Evolutionary conservation across 352 stramenopile genomes (phyloP).

Genomic region (Phytophthora pisi): DNA sequence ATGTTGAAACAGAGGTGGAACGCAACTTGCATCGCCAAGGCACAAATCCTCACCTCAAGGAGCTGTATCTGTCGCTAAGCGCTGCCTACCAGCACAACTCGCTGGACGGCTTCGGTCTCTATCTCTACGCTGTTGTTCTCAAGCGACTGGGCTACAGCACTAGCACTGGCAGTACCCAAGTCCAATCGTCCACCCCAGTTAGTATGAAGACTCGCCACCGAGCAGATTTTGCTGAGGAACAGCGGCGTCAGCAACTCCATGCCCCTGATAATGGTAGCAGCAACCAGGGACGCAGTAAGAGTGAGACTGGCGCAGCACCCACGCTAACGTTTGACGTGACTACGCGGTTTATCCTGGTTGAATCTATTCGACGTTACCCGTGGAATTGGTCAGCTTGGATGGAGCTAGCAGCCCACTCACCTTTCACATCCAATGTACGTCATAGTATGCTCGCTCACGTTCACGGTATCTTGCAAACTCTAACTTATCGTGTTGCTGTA

Average conservation of each 20-base stretch:
- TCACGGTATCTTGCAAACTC: background rate
- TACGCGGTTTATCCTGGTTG: slow-evolving; percentile 70
- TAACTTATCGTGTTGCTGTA: slow-evolving; percentile 26
- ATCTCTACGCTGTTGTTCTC: slow-evolving; percentile 82
- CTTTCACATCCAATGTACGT: slow-evolving; percentile 57
- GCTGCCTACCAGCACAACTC: slow-evolving; percentile 50
- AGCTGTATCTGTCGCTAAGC: slow-evolving; percentile 65
- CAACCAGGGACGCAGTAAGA: slow-evolving; percentile 21
- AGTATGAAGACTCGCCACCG: slow-evolving; percentile 42
- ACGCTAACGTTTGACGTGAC: slow-evolving; percentile 53
- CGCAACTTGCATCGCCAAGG: slow-evolving; percentile 47
- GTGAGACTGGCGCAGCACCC: slow-evolving; percentile 18
- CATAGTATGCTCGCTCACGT: background rate
- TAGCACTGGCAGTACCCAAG: slow-evolving; percentile 48
- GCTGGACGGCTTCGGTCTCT: slow-evolving; percentile 80
- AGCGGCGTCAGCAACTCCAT: slow-evolving; percentile 43
- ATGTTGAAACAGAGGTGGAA: slow-evolving; percentile 33
- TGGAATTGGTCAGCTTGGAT: slow-evolving; percentile 98
- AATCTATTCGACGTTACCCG: slow-evolving; percentile 74
- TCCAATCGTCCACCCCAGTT: slow-evolving; percentile 41
- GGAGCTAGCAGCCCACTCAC: slow-evolving; percentile 85
- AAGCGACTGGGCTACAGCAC: slow-evolving; percentile 69
- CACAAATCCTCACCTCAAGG: slow-evolving; percentile 74
- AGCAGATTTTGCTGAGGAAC: slow-evolving; percentile 43
- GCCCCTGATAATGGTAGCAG: slow-evolving; percentile 4